phyloP scores from a whole-genome alignment of 2,329 filamentous ascomycete genomes.

The Lachnum nothofagi region DNA sequence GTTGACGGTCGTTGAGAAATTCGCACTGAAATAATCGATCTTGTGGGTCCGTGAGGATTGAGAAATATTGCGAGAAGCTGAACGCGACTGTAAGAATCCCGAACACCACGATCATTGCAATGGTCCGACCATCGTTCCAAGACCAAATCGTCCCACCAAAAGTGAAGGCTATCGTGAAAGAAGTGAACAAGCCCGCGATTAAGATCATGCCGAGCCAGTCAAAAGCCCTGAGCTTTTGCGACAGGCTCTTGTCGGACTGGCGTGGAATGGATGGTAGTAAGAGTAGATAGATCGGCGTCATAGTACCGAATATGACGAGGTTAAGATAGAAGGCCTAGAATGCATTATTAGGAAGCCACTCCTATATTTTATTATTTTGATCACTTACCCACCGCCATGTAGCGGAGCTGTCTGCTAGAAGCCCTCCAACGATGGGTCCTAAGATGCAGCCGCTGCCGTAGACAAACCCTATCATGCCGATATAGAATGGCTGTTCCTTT shows the following conservation, averaged over 20 bases:
- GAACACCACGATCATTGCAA: slow-evolving; percentile 45
- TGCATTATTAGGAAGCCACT: too few relatives aligned
- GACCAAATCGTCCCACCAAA: slow-evolving; percentile 46
- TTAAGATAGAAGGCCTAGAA: too few relatives aligned
- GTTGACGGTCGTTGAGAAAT: slow-evolving; percentile 36
- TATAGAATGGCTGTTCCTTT: slow-evolving; percentile 32
- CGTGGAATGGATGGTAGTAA: slow-evolving; percentile 17
- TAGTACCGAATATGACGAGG: slow-evolving; percentile 38
- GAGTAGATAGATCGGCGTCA: slow-evolving; percentile 41
- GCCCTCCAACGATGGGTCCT: slow-evolving; percentile 36
- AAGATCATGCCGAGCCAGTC: slow-evolving; percentile 45
- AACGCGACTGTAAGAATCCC: slow-evolving; percentile 42
- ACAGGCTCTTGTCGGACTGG: background rate
- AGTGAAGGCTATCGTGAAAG: slow-evolving; percentile 43
- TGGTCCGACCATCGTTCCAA: slow-evolving; percentile 43
- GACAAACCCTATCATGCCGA: slow-evolving; percentile 27
- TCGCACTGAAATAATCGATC: slow-evolving; percentile 40
- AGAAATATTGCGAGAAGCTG: slow-evolving; percentile 41
- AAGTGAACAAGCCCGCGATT: slow-evolving; percentile 38
- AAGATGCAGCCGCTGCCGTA: slow-evolving; percentile 39
- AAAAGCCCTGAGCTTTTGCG: slow-evolving; percentile 29
- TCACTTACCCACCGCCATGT: slow-evolving; percentile 35
- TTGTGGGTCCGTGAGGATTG: slow-evolving; percentile 40
- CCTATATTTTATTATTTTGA: too few relatives aligned
- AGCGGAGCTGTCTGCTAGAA: slow-evolving; percentile 31